A percentile compares a stretch with the other conserved stretches of the same genome.
Conservation (phyloP, 2,329 filamentous ascomycete species). For the Fusarium setosum region DNA sequence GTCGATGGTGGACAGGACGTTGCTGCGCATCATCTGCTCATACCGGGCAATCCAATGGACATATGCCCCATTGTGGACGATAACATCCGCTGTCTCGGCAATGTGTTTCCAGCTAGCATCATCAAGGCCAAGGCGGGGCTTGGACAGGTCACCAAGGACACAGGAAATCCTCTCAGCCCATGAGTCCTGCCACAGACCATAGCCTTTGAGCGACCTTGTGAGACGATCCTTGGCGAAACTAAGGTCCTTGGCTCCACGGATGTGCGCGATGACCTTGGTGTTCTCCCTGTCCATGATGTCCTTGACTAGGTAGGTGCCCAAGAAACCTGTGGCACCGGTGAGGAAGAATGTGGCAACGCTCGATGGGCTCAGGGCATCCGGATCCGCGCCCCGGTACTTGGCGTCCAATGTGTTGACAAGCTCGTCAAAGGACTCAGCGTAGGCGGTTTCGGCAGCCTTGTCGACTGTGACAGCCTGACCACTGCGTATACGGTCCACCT, state of each 20-base stretch:
- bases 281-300: constrained; percentile 70
- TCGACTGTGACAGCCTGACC: constrained; percentile 1
- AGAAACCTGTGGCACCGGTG: constrained; percentile 85
- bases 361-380: neutral
- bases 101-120: constrained; percentile 74
- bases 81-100: constrained; percentile 73
- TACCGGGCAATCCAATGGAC: constrained; percentile 89
- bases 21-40: constrained; percentile 74
- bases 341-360: constrained; percentile 74
- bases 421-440: constrained; percentile 2
- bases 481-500: constrained; percentile 3
- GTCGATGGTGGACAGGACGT: constrained; percentile 84
- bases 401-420: neutral
- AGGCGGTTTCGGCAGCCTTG: neutral
- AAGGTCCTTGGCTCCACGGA: constrained; percentile 73
- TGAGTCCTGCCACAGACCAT: constrained; percentile 80
- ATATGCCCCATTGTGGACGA: constrained; percentile 85
- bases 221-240: constrained; percentile 74
- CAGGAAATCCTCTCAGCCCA: constrained; percentile 75
- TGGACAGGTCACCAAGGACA: constrained; percentile 79
- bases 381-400: neutral
- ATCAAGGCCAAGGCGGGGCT: constrained; percentile 78
- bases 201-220: constrained; percentile 75
- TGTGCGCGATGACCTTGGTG: constrained; percentile 73
- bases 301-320: constrained; percentile 82